Base-by-base conservation (phyloP, 805 yeast species). In the Sugiyamaella valdiviana region DNA sequence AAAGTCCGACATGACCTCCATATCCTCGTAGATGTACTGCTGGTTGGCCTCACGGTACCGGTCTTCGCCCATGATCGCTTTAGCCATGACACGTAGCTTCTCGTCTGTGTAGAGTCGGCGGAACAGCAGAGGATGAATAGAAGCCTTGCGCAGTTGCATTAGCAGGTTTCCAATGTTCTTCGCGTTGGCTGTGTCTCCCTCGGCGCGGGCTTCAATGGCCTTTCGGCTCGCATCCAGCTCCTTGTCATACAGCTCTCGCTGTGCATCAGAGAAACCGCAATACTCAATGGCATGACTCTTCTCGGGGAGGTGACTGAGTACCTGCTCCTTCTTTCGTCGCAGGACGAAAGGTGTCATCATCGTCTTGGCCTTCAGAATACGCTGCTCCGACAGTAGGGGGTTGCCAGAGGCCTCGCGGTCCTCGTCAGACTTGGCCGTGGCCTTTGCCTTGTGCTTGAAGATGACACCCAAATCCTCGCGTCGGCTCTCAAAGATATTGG, bases 291-390 rank as follows among this genome's bases (percentile, higher is more conserved):
- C 69, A 50, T 83, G 87, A 48, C 71, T 68, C 62, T 93, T 93
- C 24, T 76, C 73, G 0, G 99, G 99, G 50, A 93, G 71, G 63
- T 93, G 91, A 62, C 85, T 79, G 65, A 93, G 75, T 6, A 93
- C 99, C 66, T 91, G 97, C 48, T 79, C 85, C 69, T 93, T 93
- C 63, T 83, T 83, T 64, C 99, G 80, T 66, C 99, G 77, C 59
- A 93, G 71, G 6, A 93, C 91, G 69, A 93, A 93, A 3, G 99
- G 99, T 2, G 95, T 85, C 98, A 93, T 91, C 97, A 93, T 91
- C 4, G 93, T 84, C 64, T 87, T 88, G 2, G 99, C 99, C 62
- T 89, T 85, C 29, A 81, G 76, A 53, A 93, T 89, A 0, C 99
- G 95, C 67, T 91, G 95, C 56, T 83, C 85, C 0, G 97, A 87